Evolutionary conservation across 2,329 filamentous ascomycete species (phyloP), one percentile per base, ranked within the genome.

Genomic region (Fonsecaea pedrosoi): DNA sequence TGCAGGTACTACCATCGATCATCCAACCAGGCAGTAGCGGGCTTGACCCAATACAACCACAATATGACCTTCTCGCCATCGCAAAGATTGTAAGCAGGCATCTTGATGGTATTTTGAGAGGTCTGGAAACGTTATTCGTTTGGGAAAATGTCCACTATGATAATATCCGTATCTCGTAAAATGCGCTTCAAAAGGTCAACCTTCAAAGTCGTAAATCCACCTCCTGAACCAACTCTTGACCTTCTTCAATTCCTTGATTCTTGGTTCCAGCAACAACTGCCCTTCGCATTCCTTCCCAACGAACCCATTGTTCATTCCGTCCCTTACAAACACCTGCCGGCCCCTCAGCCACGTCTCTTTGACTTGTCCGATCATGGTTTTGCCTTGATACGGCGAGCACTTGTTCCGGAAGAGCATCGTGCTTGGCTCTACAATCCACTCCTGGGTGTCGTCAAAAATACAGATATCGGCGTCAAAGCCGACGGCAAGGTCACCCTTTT

Each of bases 361-460:
- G 10, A 97, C 93, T 66, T 92, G 86, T 0, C 94, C 94, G 55
- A 84, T 86, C 74, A 97, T 89, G 37, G 82, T 84, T 78, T 90
- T 90, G 21, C 92, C 92, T 77, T 97, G 90, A 84, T 96, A 97
- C 0, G 94, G 93, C 64, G 90, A 93, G 82, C 92, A 94, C 75
- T 92, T 92, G 79, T 97, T 97, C 79, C 92, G 89, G 86, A 96
- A 99, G 72, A 95, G 86, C 93, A 99, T 96, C 58, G 92, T 92
- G 68, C 86, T 88, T 18, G 86, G 83, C 65, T 86, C 81, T 60
- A 96, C 89, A 30, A 88, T 85, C 85, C 94, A 99, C 72, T 86
- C 85, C 25, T 87, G 88, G n/a, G 84, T 81, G 70, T 96, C 92
- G 76, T 98, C 94, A 76, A 98, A 97, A 15, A 98, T 89, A 73